Evolutionary conservation across 208 protist genomes (phyloP), one percentile per base, ranked within the genome.

Genomic region (Borovskyia barvae): DNA sequence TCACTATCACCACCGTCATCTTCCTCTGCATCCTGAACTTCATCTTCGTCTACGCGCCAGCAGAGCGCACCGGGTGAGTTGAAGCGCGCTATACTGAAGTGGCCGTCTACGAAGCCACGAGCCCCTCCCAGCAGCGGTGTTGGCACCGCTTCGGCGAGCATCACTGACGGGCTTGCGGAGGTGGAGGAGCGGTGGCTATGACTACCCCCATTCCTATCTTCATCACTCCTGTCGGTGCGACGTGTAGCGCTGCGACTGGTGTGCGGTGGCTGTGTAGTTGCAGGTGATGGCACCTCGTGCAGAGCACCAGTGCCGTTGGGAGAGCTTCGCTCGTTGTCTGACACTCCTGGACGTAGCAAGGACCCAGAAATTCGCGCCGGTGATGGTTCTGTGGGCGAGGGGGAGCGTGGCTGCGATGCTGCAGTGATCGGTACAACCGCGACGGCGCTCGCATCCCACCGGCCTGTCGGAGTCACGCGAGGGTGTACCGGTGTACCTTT

Each of bases 41-140:
- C 56, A 24, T 42, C 52, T 5, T 62, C 55, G 28, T 84, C 77
- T 0, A 79, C 49, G 24, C 76, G 78, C 82, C 85, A 92, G 63
- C 85, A 92, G n/a, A 92, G 55, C n/a, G 85, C 66, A 17, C 66
- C 75, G 7, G 85, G 85, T 0, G 48, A 43, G 39, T 72, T 47
- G 60, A 92, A 88, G 32, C 81, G 85, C 2, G 80, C 80, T 9
- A 77, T 46, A 29, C 74, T 75, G 70, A 92, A 89, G 35, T 81
- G 66, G 14, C 85, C 85, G 35, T 92, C 85, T 12, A 85, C 67
- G 54, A 88, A 92, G 43, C 85, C 85, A 12, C 58, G 58, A 7
- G 59, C 43, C 20, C 70, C 75, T 25, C 77, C 80, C 29, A 85
- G 53, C 42, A 89, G 39, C n/a, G 75, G 60, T 26, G 41, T 55